Evolutionary conservation across 129 eudicot genomes (phyloP).

Genomic region (Flaveria sonorensis): DNA sequence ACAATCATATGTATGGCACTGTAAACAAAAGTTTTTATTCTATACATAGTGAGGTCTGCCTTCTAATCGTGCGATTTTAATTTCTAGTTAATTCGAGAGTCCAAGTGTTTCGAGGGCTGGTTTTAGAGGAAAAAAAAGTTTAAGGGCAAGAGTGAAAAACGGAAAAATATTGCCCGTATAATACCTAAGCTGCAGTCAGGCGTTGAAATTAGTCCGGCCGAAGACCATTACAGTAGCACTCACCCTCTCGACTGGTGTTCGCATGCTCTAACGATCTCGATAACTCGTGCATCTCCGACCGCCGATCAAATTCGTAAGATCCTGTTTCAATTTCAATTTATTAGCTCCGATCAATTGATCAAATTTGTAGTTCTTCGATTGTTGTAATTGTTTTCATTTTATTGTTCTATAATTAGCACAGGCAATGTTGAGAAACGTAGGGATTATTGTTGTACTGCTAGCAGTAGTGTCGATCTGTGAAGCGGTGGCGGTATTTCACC

Average conservation of each 20-base stretch:
- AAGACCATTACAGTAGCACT: constrained; percentile 25
- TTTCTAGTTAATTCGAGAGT: too few relatives aligned
- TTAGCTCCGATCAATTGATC: constrained; percentile 10
- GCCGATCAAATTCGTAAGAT: constrained; percentile 30
- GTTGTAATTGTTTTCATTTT: background rate
- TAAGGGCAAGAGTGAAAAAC: background rate
- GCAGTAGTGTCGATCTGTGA: constrained; percentile 54
- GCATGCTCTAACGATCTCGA: constrained; percentile 26
- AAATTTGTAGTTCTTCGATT: background rate
- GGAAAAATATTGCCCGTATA: background rate
- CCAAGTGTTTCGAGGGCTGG: constrained; percentile 5
- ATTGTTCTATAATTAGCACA: constrained; percentile 1
- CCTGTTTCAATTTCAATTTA: constrained; percentile 7
- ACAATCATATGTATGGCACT: too few relatives aligned
- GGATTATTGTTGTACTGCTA: constrained; percentile 45
- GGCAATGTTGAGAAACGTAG: constrained; percentile 61
- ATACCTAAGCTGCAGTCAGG: constrained; percentile 31
- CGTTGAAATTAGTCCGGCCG: constrained; percentile 34
- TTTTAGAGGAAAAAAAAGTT: background rate
- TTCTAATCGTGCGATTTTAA: too few relatives aligned
- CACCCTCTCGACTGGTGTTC: constrained; percentile 23
- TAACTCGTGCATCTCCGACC: constrained; percentile 19
- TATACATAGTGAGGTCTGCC: too few relatives aligned
- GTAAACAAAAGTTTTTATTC: too few relatives aligned
- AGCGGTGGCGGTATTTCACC: constrained; percentile 54